These are phyloP conservation scores for Thelonectria discophora DNA, from an alignment of 2,329 filamentous ascomycete genomes.

Conservation along the genomic window DNA sequence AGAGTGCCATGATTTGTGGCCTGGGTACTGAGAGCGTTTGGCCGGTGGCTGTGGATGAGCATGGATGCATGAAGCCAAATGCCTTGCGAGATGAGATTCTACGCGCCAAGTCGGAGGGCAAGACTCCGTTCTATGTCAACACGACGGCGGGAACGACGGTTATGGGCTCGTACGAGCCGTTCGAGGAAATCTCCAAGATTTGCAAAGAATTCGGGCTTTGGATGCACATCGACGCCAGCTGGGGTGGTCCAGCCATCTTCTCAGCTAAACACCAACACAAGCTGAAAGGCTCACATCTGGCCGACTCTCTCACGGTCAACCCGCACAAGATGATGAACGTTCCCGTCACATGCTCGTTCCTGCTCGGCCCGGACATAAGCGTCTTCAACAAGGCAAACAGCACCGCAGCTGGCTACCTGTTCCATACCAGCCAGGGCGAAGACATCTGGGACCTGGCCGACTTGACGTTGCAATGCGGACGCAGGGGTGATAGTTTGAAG, in stretches of 20 bases:
- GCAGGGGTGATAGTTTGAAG: slow-evolving; percentile 86
- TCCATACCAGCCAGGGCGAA: slow-evolving; percentile 66
- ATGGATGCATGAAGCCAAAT: slow-evolving; percentile 75
- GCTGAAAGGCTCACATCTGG: slow-evolving; percentile 75
- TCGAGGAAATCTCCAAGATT: slow-evolving; percentile 73
- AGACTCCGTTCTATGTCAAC: slow-evolving; percentile 93
- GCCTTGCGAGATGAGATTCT: slow-evolving; percentile 71
- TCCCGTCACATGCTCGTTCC: slow-evolving; percentile 89
- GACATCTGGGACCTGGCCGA: slow-evolving; percentile 92
- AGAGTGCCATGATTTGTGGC: slow-evolving; percentile 90
- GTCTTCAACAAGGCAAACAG: slow-evolving; percentile 87
- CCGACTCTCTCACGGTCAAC: slow-evolving; percentile 86
- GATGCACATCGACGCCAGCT: slow-evolving; percentile 92
- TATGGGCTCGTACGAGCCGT: slow-evolving; percentile 86
- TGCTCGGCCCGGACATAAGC: slow-evolving; percentile 79
- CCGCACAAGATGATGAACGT: slow-evolving; percentile 98
- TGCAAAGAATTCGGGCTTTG: slow-evolving; percentile 79
- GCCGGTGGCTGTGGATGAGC: slow-evolving; percentile 75
- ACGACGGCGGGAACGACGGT: slow-evolving; percentile 96
- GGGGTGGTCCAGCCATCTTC: slow-evolving; percentile 89
- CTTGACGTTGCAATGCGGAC: slow-evolving; percentile 91
- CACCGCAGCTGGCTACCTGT: slow-evolving; percentile 85
- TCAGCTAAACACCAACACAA: slow-evolving; percentile 69
- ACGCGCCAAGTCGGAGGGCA: slow-evolving; percentile 70
- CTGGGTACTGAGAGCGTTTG: slow-evolving; percentile 80